Base-by-base conservation (phyloP, 1,284 basidiomycete species). In the Moesziomyces aphidis region DNA sequence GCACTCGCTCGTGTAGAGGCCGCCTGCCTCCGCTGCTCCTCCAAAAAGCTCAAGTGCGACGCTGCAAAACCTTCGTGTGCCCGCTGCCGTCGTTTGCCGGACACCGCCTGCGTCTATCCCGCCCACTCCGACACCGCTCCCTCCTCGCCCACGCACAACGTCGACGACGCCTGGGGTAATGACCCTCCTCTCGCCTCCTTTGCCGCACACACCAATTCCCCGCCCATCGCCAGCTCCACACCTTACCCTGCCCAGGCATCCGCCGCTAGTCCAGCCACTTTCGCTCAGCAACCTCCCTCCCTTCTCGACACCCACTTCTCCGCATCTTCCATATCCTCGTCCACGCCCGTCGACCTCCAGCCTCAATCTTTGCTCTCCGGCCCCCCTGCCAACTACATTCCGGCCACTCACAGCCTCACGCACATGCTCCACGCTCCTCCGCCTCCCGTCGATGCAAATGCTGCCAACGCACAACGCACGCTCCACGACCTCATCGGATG, bases 11-110 rank as follows among this genome's bases (percentile, higher is more conserved):
- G 62, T 8, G 56, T 59, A n/a, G 62, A 58, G 13, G 55, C 56
- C 13, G 62, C 62, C 23, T 65, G 62, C 28, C 47, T 55, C 1
- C 46, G 47, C 5, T 65, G 62, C 62, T 59, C 62, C 9, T 55
- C 51, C 42, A 54, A 58, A 34, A 65, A 59, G 43, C 62, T 65
- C 47, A 65, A 65, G 48, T 65, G 62, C 45, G 56, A 59, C 21
- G 62, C 55, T 21, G 24, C 6, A 2, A 55, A 42, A 19, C 62
- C 62, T 21, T 53, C 62, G 17, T 65, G 62, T 42, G 58, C 62
- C 1, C 62, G 62, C 22, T 65, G 62, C 24, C 22, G 36, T 6
- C 56, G 56, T 26, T 31, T 50, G 17, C 26, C 62, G 10, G 56
- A 15, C 47, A 39, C 22, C 26, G 4, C 22, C 13, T 65, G 62